A percentile compares a stretch with the other conserved stretches of the same genome.
These are phyloP conservation scores for Mortierella sp. DNA, from an alignment of 371 early-diverging fungal genomes.

Conservation along the genomic window DNA sequence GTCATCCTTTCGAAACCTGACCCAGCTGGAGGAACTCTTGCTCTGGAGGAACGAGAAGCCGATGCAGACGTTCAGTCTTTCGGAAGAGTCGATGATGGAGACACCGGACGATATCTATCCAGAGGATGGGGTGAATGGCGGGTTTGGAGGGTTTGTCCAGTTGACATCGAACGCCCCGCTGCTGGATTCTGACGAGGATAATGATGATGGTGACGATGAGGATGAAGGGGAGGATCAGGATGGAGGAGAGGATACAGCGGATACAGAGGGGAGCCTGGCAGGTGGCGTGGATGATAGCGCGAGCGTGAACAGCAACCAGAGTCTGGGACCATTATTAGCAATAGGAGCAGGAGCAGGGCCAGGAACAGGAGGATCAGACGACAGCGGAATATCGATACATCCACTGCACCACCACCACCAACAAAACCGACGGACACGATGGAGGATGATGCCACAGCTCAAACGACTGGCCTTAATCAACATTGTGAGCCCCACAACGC, in stretches of 20 bases:
- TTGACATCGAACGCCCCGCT: slow-evolving; percentile 15
- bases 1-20: slow-evolving; percentile 31
- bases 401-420: neutral
- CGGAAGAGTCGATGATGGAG: slow-evolving; percentile 11
- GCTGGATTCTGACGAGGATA: neutral
- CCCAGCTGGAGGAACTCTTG: slow-evolving; percentile 24
- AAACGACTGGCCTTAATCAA: slow-evolving; percentile 37
- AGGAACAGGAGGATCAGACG: slow-evolving; percentile 9
- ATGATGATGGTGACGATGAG: neutral
- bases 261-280: neutral
- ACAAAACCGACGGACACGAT: neutral
- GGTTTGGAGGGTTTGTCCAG: slow-evolving; percentile 38
- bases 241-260: neutral
- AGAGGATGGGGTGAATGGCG: slow-evolving; percentile 19
- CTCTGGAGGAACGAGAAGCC: slow-evolving; percentile 46
- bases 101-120: slow-evolving; percentile 36
- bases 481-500: slow-evolving; percentile 37
- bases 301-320: slow-evolving; percentile 21
- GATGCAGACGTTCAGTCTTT: slow-evolving; percentile 34
- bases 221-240: neutral
- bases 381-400: slow-evolving; percentile 5
- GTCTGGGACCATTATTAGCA: slow-evolving; percentile 2
- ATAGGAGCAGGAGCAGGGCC: neutral
- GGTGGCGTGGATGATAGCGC: slow-evolving; percentile 8
- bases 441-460: slow-evolving; percentile 18